Base-by-base conservation (phyloP, 2,329 filamentous ascomycete species). In the Aspergillus brasiliensis region DNA sequence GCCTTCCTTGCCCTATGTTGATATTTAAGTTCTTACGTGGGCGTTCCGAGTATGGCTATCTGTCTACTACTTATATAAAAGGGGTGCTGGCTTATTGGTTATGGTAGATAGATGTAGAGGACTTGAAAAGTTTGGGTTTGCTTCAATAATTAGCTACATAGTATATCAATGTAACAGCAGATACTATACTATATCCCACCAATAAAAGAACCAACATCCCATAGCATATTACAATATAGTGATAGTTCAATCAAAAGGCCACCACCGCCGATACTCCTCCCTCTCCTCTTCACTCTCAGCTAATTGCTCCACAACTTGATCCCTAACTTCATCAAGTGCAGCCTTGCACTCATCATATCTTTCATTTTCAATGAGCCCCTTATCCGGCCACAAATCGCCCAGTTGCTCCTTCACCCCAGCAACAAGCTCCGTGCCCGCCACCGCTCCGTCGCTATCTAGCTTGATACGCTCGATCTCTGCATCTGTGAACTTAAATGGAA, bases 171-270 rank as follows among this genome's bases (percentile, higher is more conserved):
- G n/a, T n/a, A 34, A 2, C 11, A 11, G 5, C n/a, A n/a, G n/a
- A n/a, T n/a, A n/a, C n/a, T n/a, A 34, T 34, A 13, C 1, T 6
- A 10, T 15, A 2, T 34, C 31, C 4, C 11, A 34, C 28, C 28
- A 11, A 31, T 10, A 3, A 31, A 11, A n/a, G n/a, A n/a, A n/a
- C n/a, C n/a, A n/a, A n/a, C n/a, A n/a, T n/a, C n/a, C n/a, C n/a
- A n/a, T n/a, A n/a, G n/a, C n/a, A n/a, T n/a, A n/a, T n/a, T n/a
- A n/a, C n/a, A n/a, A 8, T 37, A 37, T 15, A 37, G 34, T 15
- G 11, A 15, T 11, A 44, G 0, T 61, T 79, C 71, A 62, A 68
- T 70, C 67, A 61, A 73, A 73, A 44, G 70, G 70, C 69, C 69
- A 73, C 61, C 61, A 66, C 5, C 57, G 60, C 61, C 68, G 46